Conservation (phyloP, 177 flowering plant genomes). For the Vitis hybrid region DNA sequence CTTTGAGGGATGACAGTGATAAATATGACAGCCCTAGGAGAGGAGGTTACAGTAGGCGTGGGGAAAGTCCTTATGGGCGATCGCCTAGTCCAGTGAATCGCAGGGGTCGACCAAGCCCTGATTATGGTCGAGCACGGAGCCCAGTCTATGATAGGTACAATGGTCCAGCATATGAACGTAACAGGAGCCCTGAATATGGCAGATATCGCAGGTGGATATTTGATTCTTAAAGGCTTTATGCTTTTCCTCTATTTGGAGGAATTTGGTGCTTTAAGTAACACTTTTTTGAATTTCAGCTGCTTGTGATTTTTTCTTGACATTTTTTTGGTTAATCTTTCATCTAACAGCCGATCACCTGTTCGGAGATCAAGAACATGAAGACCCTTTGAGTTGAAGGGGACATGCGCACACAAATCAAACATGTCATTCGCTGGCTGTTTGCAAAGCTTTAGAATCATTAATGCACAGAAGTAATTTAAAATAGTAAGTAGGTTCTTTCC, state of each 20-base stretch:
- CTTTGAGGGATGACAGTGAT: conserved; percentile 78
- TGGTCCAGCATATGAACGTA: conserved; percentile 55
- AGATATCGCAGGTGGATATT: conserved; percentile 56
- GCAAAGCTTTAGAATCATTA: neutral
- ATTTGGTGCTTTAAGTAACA: neutral
- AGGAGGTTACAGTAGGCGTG: conserved; percentile 57
- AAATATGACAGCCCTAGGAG: conserved; percentile 67
- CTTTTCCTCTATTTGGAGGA: neutral
- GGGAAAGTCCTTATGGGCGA: conserved; percentile 62
- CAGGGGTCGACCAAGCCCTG: conserved; percentile 62
- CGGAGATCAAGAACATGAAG: conserved; percentile 60
- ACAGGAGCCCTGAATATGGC: conserved; percentile 64
- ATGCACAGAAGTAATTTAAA: neutral
- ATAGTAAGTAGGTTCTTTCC: neutral
- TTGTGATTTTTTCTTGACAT: neutral
- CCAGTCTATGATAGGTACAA: conserved; percentile 47
- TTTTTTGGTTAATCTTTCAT: neutral
- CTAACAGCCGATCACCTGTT: conserved; percentile 62
- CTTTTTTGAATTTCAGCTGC: neutral
- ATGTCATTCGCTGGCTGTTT: neutral
- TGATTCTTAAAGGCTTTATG: neutral
- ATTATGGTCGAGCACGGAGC: conserved; percentile 36
- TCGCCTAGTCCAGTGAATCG: conserved; percentile 72
- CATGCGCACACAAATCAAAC: neutral
- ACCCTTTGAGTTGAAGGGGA: neutral